Evolutionary conservation across 495 filamentous ascomycete species (phyloP).

Genomic region (Patellaria atrata): DNA sequence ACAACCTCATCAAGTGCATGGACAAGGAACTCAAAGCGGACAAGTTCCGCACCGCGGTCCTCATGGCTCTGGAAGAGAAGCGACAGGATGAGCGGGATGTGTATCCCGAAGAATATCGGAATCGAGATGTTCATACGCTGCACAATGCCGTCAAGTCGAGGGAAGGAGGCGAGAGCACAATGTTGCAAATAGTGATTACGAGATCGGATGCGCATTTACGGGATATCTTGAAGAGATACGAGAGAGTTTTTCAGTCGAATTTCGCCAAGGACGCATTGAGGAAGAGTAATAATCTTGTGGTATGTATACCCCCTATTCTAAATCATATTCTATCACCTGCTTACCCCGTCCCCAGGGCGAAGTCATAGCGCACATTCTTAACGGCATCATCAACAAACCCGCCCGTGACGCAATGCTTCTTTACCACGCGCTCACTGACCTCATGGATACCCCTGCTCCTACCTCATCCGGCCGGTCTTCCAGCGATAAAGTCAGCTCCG

Average conservation of each 20-base stretch:
- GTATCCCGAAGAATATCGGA: conserved; percentile 38
- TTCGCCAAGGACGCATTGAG: conserved; percentile 76
- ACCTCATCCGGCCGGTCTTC: neutral
- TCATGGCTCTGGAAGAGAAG: conserved; percentile 66
- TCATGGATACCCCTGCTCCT: conserved; percentile 18
- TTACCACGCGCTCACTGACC: conserved; percentile 64
- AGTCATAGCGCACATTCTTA: conserved; percentile 87
- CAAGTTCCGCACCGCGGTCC: conserved; percentile 78
- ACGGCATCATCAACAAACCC: conserved; percentile 89
- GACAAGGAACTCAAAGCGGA: conserved; percentile 81
- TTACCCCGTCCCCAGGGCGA: conserved; percentile 50
- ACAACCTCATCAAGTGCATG: conserved; percentile 74
- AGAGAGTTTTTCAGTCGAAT: conserved; percentile 53
- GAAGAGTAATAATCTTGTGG: conserved; percentile 81
- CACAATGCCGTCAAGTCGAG: conserved; percentile 52
- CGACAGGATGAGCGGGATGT: conserved; percentile 62
- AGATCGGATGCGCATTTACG: conserved; percentile 67
- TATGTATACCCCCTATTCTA: no score
- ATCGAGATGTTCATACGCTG: conserved; percentile 56
- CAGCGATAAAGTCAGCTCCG: conserved; percentile 12
- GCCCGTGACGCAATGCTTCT: conserved; percentile 91
- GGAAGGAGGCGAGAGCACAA: conserved; percentile 77
- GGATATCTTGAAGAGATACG: conserved; percentile 63
- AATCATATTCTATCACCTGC: conserved; percentile 3
- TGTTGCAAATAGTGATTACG: conserved; percentile 73